Conservation (phyloP, 2,329 filamentous ascomycete genomes). For the Aspergillus awamori region DNA sequence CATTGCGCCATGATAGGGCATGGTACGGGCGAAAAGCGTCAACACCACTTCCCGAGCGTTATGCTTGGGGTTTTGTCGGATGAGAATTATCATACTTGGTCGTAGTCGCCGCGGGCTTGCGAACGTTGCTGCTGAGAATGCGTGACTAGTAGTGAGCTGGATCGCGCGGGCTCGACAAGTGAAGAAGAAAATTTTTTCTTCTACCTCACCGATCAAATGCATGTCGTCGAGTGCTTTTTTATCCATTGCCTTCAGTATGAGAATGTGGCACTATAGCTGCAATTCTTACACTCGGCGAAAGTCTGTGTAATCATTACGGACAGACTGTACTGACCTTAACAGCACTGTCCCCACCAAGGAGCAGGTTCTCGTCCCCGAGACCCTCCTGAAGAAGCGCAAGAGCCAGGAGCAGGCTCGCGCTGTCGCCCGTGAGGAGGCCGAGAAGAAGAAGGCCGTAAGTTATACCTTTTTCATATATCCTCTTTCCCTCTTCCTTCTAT, state of each 20-base stretch:
- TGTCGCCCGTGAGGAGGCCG: constrained; percentile 74
- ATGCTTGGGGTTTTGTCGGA: constrained; percentile 72
- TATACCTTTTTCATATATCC: constrained; percentile 5
- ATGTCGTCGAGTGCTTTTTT: constrained; percentile 74
- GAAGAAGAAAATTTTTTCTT: constrained; percentile 12
- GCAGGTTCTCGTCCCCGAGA: constrained; percentile 97
- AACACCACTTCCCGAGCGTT: constrained; percentile 58
- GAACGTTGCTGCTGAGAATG: constrained; percentile 33
- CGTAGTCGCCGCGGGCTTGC: constrained; percentile 27
- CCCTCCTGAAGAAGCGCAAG: constrained; percentile 99
- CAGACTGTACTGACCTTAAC: constrained; percentile 75
- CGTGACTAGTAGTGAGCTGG: constrained; percentile 25
- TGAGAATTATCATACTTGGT: constrained; percentile 57
- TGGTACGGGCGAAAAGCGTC: constrained; percentile 42
- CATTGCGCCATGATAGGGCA: constrained; percentile 17
- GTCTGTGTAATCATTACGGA: constrained; percentile 67
- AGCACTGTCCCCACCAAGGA: constrained; percentile 92
- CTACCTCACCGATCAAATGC: constrained; percentile 76
- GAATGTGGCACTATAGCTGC: constrained; percentile 90
- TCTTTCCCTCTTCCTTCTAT: constrained; percentile 26
- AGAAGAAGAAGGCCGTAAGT: constrained; percentile 91
- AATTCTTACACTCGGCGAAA: constrained; percentile 84
- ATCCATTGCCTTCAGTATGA: constrained; percentile 66
- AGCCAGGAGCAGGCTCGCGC: constrained; percentile 98
- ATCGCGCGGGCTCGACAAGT: constrained; percentile 4